Conservation (phyloP, 2,329 filamentous ascomycete genomes). For the Podosphaera fusca region DNA sequence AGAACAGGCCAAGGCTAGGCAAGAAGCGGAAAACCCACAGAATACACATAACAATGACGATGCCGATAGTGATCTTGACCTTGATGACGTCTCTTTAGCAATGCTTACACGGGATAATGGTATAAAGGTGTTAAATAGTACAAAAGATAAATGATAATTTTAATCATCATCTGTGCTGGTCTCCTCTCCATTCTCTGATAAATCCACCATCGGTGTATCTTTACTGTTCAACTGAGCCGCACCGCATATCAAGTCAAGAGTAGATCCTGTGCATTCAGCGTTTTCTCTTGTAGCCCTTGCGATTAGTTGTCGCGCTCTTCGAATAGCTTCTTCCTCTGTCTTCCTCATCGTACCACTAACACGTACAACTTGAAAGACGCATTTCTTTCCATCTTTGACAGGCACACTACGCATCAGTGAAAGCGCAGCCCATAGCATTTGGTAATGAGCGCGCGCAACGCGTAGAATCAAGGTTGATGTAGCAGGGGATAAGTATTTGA, state of each 20-base stretch:
- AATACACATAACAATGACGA: constrained; percentile 13
- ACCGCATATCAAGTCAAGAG: constrained; percentile 20
- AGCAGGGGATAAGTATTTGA: constrained; percentile 81
- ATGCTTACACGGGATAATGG: constrained; percentile 33
- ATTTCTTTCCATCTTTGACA: constrained; percentile 33
- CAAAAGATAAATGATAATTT: constrained; percentile 31
- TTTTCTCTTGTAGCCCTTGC: constrained; percentile 34
- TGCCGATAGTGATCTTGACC: constrained; percentile 21
- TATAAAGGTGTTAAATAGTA: constrained; percentile 35
- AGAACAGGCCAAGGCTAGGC: constrained; percentile 38
- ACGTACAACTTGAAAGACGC: constrained; percentile 63
- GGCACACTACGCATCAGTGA: constrained; percentile 53
- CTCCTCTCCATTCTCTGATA: constrained; percentile 24
- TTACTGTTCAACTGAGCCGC: constrained; percentile 5
- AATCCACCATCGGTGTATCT: constrained; percentile 22
- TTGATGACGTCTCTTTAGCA: constrained; percentile 24
- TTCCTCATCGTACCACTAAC: constrained; percentile 88
- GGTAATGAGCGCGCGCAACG: constrained; percentile 60
- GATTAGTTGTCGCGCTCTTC: constrained; percentile 49
- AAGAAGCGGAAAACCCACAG: constrained; percentile 17
- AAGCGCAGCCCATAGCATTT: constrained; percentile 74
- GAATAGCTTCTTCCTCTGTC: constrained; percentile 71
- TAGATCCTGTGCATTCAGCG: constrained; percentile 18
- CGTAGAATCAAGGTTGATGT: constrained; percentile 86
- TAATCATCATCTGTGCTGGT: constrained; percentile 22